phyloP scores from a whole-genome alignment of 2,329 filamentous ascomycete species.

The Colletotrichum sp. region DNA sequence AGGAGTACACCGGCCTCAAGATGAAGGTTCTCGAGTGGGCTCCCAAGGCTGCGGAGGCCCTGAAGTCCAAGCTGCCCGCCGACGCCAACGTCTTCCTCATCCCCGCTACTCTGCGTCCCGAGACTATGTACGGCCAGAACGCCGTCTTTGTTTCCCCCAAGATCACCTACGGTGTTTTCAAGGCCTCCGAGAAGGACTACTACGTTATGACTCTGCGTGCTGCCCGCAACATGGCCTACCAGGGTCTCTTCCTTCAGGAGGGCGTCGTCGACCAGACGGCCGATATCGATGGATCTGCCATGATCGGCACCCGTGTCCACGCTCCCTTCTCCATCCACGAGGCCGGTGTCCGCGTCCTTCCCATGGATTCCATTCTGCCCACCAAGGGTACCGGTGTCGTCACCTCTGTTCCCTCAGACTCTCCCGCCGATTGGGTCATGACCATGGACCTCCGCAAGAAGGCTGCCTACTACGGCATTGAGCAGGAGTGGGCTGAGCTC shows the following conservation, averaged over 20 bases:
- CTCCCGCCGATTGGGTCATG: constrained; percentile 93
- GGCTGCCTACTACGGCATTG: constrained; percentile 92
- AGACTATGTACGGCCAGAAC: constrained; percentile 99
- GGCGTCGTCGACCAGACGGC: constrained; percentile 77
- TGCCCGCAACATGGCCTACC: constrained; percentile 96
- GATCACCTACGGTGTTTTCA: constrained; percentile 88
- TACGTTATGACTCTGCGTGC: constrained; percentile 83
- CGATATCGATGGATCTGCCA: constrained; percentile 77
- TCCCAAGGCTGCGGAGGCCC: constrained; percentile 70
- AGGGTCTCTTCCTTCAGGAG: constrained; percentile 81
- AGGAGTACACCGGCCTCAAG: constrained; percentile 83
- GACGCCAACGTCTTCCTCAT: constrained; percentile 86
- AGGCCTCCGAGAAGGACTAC: constrained; percentile 78
- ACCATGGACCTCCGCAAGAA: constrained; percentile 90
- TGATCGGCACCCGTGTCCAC: constrained; percentile 87
- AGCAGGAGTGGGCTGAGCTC: constrained; percentile 94
- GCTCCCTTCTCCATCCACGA: constrained; percentile 88
- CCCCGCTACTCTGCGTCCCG: constrained; percentile 88
- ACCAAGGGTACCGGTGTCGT: constrained; percentile 97
- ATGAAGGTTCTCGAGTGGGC: constrained; percentile 91
- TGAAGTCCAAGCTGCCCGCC: constrained; percentile 80
- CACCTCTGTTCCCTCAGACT: constrained; percentile 94
- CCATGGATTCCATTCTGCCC: constrained; percentile 92
- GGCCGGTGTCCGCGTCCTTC: constrained; percentile 84
- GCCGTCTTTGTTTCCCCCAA: constrained; percentile 94